Percentiles rank a stretch among this genome's conserved stretches.
Conservation (phyloP, 257 asterid species). For the Verbascum thapsus region DNA sequence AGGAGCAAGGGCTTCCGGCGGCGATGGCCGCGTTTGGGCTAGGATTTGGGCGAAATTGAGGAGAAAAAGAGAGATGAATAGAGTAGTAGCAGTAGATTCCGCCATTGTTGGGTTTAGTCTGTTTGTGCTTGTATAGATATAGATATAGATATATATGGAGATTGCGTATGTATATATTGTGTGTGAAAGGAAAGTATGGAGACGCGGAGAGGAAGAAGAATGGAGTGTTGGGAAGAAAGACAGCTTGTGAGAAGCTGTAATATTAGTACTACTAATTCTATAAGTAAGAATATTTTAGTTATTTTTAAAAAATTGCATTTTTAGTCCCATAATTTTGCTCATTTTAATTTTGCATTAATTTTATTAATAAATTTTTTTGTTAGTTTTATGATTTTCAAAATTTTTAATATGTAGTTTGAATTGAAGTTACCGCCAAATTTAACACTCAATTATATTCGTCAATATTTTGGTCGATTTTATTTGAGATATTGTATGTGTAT, state of each 20-base stretch:
- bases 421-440: too few relatives aligned
- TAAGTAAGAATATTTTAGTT: not conserved
- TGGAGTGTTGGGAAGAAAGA: constrained; percentile 22
- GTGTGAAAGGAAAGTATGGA: constrained; percentile 22
- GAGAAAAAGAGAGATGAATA: constrained; percentile 27
- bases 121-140: not conserved
- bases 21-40: constrained; percentile 40
- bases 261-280: constrained; percentile 13
- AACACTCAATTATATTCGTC: too few relatives aligned
- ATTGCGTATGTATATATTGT: not conserved
- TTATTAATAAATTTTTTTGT: too few relatives aligned
- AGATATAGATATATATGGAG: too few relatives aligned
- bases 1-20: constrained; percentile 41
- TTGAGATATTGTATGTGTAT: too few relatives aligned
- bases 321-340: too few relatives aligned
- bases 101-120: constrained; percentile 41
- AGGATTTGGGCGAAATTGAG: constrained; percentile 25
- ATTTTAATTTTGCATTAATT: too few relatives aligned
- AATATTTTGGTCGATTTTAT: too few relatives aligned
- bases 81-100: not conserved
- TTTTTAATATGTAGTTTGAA: too few relatives aligned
- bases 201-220: constrained; percentile 48
- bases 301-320: not conserved
- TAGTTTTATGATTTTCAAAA: too few relatives aligned
- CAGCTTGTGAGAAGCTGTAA: constrained; percentile 66